Conservation (phyloP, 176 grass and related monocot species). For the Cenchrus purpureus region DNA sequence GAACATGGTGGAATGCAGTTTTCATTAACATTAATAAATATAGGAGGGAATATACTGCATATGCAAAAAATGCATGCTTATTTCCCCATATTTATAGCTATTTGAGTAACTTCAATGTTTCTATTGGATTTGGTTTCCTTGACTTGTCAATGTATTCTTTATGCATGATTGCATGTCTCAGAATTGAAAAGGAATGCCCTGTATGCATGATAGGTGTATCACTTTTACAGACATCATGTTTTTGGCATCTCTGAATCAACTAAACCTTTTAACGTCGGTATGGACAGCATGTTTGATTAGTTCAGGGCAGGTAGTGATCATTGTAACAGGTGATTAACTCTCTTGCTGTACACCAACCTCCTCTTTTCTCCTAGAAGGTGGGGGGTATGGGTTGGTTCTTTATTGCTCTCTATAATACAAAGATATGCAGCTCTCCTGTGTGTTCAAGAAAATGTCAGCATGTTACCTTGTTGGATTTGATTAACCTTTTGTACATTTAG, state of each 20-base stretch:
- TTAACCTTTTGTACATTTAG: not conserved
- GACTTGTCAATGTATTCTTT: not conserved
- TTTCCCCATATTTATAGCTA: not conserved
- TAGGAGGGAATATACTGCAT: not conserved
- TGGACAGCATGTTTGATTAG: too few species aligned
- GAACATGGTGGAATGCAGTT: not conserved
- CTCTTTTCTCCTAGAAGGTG: too few species aligned
- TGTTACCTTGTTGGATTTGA: constrained; percentile 3
- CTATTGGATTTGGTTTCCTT: constrained; percentile 19
- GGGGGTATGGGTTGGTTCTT: too few species aligned
- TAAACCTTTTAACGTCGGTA: too few species aligned
- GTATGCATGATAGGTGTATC: not conserved
- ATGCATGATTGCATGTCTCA: not conserved
- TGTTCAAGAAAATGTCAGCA: not conserved
- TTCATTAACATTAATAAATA: not conserved
- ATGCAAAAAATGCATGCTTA: not conserved
- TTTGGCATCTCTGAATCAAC: not conserved
- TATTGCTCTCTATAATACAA: too few species aligned
- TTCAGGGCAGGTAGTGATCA: too few species aligned
- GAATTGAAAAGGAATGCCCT: not conserved
- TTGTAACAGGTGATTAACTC: too few species aligned
- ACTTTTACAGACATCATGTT: not conserved
- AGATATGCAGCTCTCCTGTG: too few species aligned
- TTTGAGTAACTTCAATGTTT: constrained; percentile 6
- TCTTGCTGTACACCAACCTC: too few species aligned